Evolutionary conservation across 805 yeast species (phyloP).

Genomic region (Candida sakaeoensis): DNA sequence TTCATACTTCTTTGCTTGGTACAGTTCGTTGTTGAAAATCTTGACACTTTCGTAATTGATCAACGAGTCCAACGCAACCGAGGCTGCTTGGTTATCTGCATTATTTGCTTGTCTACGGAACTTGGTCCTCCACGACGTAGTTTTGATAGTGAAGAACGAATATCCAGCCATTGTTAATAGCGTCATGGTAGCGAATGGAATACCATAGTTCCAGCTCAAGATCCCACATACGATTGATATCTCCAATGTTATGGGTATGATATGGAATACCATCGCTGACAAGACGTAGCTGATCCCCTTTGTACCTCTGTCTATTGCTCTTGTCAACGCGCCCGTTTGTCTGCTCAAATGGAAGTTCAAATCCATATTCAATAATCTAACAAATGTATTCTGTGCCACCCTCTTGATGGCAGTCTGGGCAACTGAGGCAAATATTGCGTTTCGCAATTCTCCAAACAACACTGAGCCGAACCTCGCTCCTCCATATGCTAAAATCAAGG

Average conservation of each 20-base stretch:
- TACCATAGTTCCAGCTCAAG: conserved; percentile 87
- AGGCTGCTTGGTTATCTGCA: conserved; percentile 95
- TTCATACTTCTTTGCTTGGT: conserved; percentile 78
- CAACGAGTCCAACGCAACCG: conserved; percentile 88
- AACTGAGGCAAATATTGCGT: conserved; percentile 93
- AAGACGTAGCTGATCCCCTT: conserved; percentile 93
- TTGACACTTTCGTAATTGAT: conserved; percentile 94
- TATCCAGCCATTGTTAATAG: conserved; percentile 85
- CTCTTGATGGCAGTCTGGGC: conserved; percentile 91
- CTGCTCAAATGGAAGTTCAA: conserved; percentile 83
- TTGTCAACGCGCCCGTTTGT: conserved; percentile 93
- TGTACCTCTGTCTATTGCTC: conserved; percentile 97
- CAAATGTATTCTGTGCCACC: conserved; percentile 85
- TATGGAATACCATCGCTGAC: conserved; percentile 96
- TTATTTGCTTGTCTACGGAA: conserved; percentile 83
- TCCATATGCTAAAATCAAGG: conserved; percentile 81
- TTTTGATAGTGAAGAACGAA: conserved; percentile 79
- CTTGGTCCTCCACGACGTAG: conserved; percentile 95
- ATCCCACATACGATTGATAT: conserved; percentile 92
- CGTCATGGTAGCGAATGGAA: conserved; percentile 84
- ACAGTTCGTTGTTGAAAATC: conserved; percentile 85
- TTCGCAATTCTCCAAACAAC: conserved; percentile 87
- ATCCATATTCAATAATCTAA: conserved; percentile 79
- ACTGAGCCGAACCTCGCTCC: conserved; percentile 93
- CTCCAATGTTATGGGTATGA: conserved; percentile 88